These are phyloP conservation scores for Rhizopogon sp. DNA, from an alignment of 768 basidiomycete species.

Conservation along the genomic window DNA sequence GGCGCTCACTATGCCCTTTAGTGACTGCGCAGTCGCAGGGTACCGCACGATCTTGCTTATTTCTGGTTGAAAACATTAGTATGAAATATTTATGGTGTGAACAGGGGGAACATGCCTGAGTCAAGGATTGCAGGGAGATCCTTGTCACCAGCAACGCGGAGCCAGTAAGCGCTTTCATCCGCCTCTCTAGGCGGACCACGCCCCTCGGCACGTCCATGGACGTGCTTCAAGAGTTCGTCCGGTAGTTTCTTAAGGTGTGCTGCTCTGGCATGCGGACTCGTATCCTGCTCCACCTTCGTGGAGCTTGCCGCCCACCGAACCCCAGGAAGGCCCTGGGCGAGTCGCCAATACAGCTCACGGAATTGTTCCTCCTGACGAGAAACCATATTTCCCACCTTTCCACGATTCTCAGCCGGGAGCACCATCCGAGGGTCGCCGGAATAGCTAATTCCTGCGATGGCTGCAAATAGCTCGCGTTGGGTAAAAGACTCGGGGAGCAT, in stretches of 20 bases:
- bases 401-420: conserved; percentile 89
- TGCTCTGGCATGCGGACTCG: conserved; percentile 57
- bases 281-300: conserved; percentile 68
- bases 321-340: conserved; percentile 75
- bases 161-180: conserved; percentile 76
- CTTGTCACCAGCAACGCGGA: conserved; percentile 62
- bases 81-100: not conserved
- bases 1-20: conserved; percentile 84
- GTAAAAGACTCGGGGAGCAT: conserved; percentile 79
- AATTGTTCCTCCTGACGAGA: conserved; percentile 78
- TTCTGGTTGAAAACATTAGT: conserved; percentile 39
- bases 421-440: conserved; percentile 91
- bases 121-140: conserved; percentile 47
- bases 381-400: conserved; percentile 94
- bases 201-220: conserved; percentile 36
- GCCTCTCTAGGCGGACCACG: conserved; percentile 39
- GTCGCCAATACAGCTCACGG: conserved; percentile 77
- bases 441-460: conserved; percentile 85
- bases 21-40: conserved; percentile 78
- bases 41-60: conserved; percentile 72
- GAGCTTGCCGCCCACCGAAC: conserved; percentile 62
- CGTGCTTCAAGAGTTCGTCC: conserved; percentile 50
- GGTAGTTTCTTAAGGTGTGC: conserved; percentile 80
- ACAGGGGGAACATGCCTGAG: conserved; percentile 37
- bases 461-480: conserved; percentile 77